phyloP scores from a whole-genome alignment of 2,329 filamentous ascomycete genomes.

The Fusarium marasasianum region DNA sequence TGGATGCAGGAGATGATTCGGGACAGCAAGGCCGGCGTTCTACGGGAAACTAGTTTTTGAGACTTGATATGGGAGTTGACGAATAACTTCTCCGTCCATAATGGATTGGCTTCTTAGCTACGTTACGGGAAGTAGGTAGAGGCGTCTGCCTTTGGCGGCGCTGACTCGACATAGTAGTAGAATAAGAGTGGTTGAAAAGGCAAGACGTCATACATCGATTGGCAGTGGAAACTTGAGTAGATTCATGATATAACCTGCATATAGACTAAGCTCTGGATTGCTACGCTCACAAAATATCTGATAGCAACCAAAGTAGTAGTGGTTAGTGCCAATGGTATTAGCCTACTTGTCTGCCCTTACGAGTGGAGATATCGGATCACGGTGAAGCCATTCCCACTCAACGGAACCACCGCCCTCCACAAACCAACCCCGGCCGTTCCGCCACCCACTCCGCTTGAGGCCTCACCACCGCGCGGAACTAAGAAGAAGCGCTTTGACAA shows the following conservation, averaged over 20 bases:
- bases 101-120: neutral
- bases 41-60: neutral
- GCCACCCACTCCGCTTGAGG: neutral
- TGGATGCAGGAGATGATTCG: neutral
- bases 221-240: neutral
- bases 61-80: neutral
- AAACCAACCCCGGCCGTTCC: neutral
- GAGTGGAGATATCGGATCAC: neutral
- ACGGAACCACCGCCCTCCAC: neutral
- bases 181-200: neutral
- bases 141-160: neutral
- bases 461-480: no score
- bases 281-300: neutral
- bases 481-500: neutral
- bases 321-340: neutral
- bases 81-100: neutral
- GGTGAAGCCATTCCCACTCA: neutral
- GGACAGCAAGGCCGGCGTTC: neutral
- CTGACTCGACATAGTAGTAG: neutral
- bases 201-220: neutral
- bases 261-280: neutral
- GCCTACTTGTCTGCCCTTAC: neutral
- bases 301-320: neutral
- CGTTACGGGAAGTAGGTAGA: neutral
- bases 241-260: neutral